These are phyloP conservation scores for Cadophora luteo-olivacea DNA, from an alignment of 2,329 filamentous ascomycete genomes.

Conservation along the genomic window DNA sequence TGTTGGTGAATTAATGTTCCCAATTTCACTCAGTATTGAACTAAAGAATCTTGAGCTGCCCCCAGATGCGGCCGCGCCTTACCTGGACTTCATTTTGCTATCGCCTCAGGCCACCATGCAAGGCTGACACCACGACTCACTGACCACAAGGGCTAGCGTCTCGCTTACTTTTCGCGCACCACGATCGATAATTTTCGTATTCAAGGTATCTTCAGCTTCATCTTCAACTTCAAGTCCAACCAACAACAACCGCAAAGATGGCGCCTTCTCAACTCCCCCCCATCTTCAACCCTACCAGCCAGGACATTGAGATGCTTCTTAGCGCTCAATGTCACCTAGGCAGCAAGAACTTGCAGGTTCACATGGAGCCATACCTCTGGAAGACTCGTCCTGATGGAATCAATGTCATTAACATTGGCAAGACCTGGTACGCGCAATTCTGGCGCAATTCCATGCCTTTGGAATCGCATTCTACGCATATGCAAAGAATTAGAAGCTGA, in stretches of 20 bases:
- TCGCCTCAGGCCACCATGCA: neutral
- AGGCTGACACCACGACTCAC: neutral
- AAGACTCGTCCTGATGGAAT: slow-evolving; percentile 98
- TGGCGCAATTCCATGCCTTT: neutral
- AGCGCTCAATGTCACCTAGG: slow-evolving; percentile 96
- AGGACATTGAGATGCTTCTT: slow-evolving; percentile 99
- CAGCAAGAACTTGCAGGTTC: slow-evolving; percentile 97
- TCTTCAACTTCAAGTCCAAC: slow-evolving; percentile 25
- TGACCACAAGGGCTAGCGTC: too few relatives aligned
- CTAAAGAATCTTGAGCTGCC: neutral
- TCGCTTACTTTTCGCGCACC: slow-evolving; percentile 18
- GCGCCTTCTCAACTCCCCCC: slow-evolving; percentile 93
- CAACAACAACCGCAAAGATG: slow-evolving; percentile 72
- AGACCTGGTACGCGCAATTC: slow-evolving; percentile 82
- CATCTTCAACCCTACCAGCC: slow-evolving; percentile 91
- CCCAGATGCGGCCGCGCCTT: neutral
- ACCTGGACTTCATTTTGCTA: too few relatives aligned
- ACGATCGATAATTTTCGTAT: neutral
- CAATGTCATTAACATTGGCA: slow-evolving; percentile 99
- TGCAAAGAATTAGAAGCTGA: slow-evolving; percentile 34
- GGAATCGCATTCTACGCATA: neutral
- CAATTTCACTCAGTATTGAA: neutral
- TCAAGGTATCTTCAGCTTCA: slow-evolving; percentile 22
- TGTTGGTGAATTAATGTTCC: neutral
- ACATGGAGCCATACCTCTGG: slow-evolving; percentile 90